Evolutionary conservation across 1,284 basidiomycete genomes (phyloP).

Genomic region (Ganoderma boninense): DNA sequence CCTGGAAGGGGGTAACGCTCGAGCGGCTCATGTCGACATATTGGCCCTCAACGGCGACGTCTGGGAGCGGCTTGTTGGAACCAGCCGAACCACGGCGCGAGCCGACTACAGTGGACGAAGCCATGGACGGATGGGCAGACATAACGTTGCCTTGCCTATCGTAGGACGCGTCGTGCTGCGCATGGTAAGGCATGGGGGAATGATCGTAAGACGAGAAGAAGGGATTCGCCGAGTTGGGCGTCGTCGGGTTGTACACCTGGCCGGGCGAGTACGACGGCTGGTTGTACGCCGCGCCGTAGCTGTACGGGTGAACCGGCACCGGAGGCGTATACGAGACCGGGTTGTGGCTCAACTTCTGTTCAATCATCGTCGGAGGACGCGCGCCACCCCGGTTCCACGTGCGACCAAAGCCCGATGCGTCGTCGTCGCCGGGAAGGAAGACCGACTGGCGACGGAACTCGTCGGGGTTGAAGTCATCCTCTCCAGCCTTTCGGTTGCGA

Average conservation of each 20-base stretch:
- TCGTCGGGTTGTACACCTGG: conserved; percentile 32
- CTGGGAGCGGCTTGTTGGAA: conserved; percentile 10
- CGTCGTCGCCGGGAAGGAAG: conserved; percentile 57
- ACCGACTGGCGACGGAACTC: conserved; percentile 68
- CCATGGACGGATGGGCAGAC: conserved; percentile 37
- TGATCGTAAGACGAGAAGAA: conserved; percentile 45
- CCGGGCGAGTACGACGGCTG: conserved; percentile 37
- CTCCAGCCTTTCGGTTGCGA: conserved; percentile 48
- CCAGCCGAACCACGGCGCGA: conserved; percentile 30
- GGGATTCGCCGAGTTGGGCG: conserved; percentile 41
- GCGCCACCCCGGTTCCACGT: conserved; percentile 30
- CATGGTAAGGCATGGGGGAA: conserved; percentile 43
- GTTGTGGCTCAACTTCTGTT: conserved; percentile 40
- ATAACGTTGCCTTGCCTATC: conserved; percentile 33
- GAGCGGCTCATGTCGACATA: conserved; percentile 71
- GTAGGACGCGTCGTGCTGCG: conserved; percentile 39
- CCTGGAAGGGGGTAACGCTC: conserved; percentile 78
- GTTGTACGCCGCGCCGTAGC: conserved; percentile 37
- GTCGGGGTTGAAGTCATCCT: conserved; percentile 57
- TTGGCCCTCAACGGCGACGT: conserved; percentile 42
- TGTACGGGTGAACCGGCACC: conserved; percentile 27
- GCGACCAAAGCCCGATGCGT: conserved; percentile 23
- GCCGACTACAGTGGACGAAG: conserved; percentile 22
- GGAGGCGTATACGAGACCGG: conserved; percentile 23
- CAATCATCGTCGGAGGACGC: conserved; percentile 44